These are phyloP conservation scores for Parachlorella kessleri DNA, from an alignment of 139 green algal species.

Conservation along the genomic window DNA sequence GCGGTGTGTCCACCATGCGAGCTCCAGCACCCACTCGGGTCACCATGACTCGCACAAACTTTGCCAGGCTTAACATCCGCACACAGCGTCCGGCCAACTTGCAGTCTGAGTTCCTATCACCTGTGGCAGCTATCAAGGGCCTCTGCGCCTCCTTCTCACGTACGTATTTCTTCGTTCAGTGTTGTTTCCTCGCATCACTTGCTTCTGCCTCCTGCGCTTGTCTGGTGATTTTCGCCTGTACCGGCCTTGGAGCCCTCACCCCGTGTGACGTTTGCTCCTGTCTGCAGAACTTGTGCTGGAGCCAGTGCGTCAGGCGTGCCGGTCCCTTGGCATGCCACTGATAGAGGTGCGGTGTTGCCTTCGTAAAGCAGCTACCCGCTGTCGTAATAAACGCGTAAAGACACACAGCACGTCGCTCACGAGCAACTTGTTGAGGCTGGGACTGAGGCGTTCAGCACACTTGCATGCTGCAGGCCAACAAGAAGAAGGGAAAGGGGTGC, in stretches of 20 bases:
- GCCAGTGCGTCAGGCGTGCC: background rate
- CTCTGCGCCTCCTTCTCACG: constrained; percentile 39
- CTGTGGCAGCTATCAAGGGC: constrained; percentile 32
- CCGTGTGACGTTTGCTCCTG: background rate
- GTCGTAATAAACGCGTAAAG: background rate
- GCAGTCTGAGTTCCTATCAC: constrained; percentile 33
- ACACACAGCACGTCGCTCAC: background rate
- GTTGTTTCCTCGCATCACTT: no score
- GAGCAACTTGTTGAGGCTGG: background rate
- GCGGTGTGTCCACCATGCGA: background rate
- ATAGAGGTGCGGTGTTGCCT: background rate
- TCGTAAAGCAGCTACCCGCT: no score
- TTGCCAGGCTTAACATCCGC: constrained; percentile 12
- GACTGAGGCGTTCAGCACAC: background rate
- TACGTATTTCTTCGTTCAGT: constrained; percentile 13
- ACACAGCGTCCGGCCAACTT: constrained; percentile 24
- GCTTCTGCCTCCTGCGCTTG: no score
- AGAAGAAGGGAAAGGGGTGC: constrained; percentile 67
- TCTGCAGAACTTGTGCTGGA: background rate
- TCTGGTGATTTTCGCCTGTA: background rate
- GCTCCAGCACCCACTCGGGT: background rate
- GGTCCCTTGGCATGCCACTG: background rate
- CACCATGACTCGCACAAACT: constrained; percentile 22
- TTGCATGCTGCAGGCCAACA: constrained; percentile 48
- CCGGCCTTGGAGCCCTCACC: background rate